Base-by-base conservation (phyloP, 768 basidiomycete species). In the Fomitopsis serialis region DNA sequence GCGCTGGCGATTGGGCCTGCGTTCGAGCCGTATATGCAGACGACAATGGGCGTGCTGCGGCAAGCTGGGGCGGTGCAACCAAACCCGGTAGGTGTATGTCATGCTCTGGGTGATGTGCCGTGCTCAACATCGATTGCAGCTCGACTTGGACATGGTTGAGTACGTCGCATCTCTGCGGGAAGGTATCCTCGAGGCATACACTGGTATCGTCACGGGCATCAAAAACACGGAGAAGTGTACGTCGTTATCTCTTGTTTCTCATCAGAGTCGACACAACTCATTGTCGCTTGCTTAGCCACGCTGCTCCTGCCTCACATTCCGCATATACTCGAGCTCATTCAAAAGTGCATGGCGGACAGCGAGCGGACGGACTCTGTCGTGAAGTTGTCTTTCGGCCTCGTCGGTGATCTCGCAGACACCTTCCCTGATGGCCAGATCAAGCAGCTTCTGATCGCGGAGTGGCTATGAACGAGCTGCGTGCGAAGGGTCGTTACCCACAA, bases 111-210 rank as follows among this genome's bases (percentile, higher is more conserved):
- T n/a, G n/a, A n/a, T n/a, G n/a, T n/a, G n/a, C n/a, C n/a, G n/a
- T n/a, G n/a, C n/a, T n/a, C n/a, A n/a, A n/a, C n/a, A n/a, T n/a
- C n/a, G n/a, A n/a, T n/a, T n/a, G n/a, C 32, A 82, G 91, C 81
- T 87, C 34, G 91, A 95, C 66, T 89, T 84, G 60, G 93, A 96
- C 57, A 80, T 95, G 53, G 79, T 95, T 53, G 97, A 99, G 59
- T 98, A 98, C 64, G 92, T 96, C 43, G 78, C 82, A 50, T 82
- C 82, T 50, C 78, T 99, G 53, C 84, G 97, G 35, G 97, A 98
- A 63, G 93, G 93, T 43, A 98, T 99, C 59, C 74, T 98, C 29
- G 97, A 99, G 68, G 96, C 97, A 2, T 98, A 97, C 63, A 96
- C 91, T 4, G 95, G 96, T 23, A 87, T 99, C 58, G 85, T 98